phyloP scores from a whole-genome alignment of 768 basidiomycete species.

The Mycena belliarum region DNA sequence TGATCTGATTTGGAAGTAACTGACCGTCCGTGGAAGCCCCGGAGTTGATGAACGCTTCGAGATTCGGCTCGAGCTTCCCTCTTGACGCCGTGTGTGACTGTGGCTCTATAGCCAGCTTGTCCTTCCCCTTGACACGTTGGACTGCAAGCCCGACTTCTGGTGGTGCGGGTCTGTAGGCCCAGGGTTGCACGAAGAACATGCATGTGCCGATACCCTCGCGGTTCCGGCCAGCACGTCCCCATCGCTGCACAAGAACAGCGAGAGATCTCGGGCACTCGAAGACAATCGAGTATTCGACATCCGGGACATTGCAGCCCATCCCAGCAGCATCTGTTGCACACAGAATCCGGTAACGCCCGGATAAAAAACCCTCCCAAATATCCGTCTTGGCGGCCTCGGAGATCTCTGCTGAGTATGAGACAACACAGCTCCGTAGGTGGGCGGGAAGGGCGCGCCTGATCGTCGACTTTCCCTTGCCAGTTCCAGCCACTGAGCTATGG shows the following conservation, averaged over 20 bases:
- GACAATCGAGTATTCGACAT: slow-evolving; percentile 25
- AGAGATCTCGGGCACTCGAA: slow-evolving; percentile 27
- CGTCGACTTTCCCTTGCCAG: slow-evolving; percentile 2
- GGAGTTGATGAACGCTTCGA: slow-evolving; percentile 19
- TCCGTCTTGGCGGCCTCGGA: slow-evolving; percentile 20
- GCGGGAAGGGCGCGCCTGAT: slow-evolving; percentile 20
- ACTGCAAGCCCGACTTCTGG: no score
- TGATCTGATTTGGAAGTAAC: not conserved
- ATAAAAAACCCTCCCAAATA: slow-evolving; percentile 21
- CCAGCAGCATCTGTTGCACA: slow-evolving; percentile 34
- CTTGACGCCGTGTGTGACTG: not conserved
- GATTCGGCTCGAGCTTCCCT: slow-evolving; percentile 10
- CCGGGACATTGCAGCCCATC: slow-evolving; percentile 33
- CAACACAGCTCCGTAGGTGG: slow-evolving; percentile 21
- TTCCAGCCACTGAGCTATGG: slow-evolving; percentile 14
- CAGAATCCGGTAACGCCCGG: slow-evolving; percentile 24
- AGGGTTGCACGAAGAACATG: no score
- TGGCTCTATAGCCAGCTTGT: not conserved
- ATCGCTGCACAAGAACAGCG: slow-evolving; percentile 21
- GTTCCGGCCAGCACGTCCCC: slow-evolving; percentile 17
- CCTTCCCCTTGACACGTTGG: no score
- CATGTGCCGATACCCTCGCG: not conserved
- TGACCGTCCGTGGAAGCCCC: not conserved
- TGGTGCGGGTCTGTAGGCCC: no score
- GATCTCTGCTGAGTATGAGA: slow-evolving; percentile 19